These are phyloP conservation scores for Flueggea neowawraea DNA, from an alignment of 441 rosid species.

Conservation along the genomic window DNA sequence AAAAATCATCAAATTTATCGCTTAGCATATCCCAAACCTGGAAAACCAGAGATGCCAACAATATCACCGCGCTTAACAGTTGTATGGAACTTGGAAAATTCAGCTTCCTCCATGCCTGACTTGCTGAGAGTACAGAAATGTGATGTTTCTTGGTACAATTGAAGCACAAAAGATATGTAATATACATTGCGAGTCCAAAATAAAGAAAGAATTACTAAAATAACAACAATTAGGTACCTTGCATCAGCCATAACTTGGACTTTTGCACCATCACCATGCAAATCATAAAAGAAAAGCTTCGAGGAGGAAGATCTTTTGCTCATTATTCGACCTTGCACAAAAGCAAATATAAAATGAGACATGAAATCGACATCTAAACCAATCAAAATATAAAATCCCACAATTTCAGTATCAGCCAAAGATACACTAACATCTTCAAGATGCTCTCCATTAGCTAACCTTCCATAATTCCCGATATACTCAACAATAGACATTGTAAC, in stretches of 20 bases:
- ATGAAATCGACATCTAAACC: slow-evolving; percentile 1
- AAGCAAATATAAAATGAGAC: not conserved
- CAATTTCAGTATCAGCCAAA: slow-evolving; percentile 44
- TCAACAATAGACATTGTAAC: slow-evolving; percentile 45
- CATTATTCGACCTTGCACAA: slow-evolving; percentile 64
- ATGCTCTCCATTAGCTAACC: slow-evolving; percentile 57
- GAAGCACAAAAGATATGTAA: too few species aligned
- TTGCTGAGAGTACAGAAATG: slow-evolving; percentile 34
- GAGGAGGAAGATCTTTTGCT: slow-evolving; percentile 70
- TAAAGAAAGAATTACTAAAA: not conserved
- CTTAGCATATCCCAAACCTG: slow-evolving; percentile 43
- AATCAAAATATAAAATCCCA: not conserved
- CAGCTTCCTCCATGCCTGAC: slow-evolving; percentile 66
- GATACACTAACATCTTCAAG: slow-evolving; percentile 47
- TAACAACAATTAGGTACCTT: slow-evolving; percentile 35
- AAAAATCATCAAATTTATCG: slow-evolving; percentile 2
- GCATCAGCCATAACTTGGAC: slow-evolving; percentile 91
- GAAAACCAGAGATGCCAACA: slow-evolving; percentile 83
- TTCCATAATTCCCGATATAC: slow-evolving; percentile 47
- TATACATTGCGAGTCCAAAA: too few species aligned
- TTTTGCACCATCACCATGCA: slow-evolving; percentile 56
- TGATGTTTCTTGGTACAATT: too few species aligned
- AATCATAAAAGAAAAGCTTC: slow-evolving; percentile 78
- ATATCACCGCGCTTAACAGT: slow-evolving; percentile 83
- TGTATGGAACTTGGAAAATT: slow-evolving; percentile 57